Percentiles rank a stretch among this genome's conserved stretches.
Conservation (phyloP, 768 basidiomycete genomes). For the Mycena kentingensis region DNA sequence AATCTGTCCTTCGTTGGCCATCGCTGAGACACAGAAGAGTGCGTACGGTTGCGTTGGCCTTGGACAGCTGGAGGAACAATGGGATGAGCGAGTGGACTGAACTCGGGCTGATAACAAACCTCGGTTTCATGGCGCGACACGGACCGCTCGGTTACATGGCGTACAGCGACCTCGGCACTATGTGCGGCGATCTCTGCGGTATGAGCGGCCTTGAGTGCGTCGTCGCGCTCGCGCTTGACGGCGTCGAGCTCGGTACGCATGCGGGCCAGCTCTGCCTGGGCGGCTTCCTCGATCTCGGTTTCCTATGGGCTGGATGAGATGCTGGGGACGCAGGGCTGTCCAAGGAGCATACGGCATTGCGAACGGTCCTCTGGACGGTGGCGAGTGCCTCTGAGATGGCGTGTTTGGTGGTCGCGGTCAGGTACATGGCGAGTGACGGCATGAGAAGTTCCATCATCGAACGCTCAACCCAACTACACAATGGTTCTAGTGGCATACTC, state of each 20-base stretch:
- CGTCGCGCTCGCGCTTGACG: constrained; percentile 53
- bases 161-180: too few relatives aligned
- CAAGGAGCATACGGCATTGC: constrained; percentile 11
- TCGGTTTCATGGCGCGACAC: constrained; percentile 49
- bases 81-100: background rate
- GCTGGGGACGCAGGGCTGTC: background rate
- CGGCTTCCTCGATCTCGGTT: constrained; percentile 55
- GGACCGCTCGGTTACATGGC: too few relatives aligned
- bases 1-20: constrained; percentile 55
- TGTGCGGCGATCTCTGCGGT: constrained; percentile 44
- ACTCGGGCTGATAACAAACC: constrained; percentile 2
- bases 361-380: constrained; percentile 18
- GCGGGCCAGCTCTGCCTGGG: constrained; percentile 53
- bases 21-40: background rate
- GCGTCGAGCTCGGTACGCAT: constrained; percentile 48
- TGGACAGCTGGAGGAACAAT: constrained; percentile 46
- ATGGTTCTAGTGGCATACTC: too few relatives aligned
- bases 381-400: constrained; percentile 15
- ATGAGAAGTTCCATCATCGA: too few relatives aligned
- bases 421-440: constrained; percentile 6
- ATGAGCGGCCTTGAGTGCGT: constrained; percentile 48
- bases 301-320: constrained; percentile 39
- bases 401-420: constrained; percentile 10
- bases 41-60: constrained; percentile 27
- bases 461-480: too few relatives aligned